phyloP scores from a whole-genome alignment of 768 basidiomycete genomes.

The Mycena galopus region DNA sequence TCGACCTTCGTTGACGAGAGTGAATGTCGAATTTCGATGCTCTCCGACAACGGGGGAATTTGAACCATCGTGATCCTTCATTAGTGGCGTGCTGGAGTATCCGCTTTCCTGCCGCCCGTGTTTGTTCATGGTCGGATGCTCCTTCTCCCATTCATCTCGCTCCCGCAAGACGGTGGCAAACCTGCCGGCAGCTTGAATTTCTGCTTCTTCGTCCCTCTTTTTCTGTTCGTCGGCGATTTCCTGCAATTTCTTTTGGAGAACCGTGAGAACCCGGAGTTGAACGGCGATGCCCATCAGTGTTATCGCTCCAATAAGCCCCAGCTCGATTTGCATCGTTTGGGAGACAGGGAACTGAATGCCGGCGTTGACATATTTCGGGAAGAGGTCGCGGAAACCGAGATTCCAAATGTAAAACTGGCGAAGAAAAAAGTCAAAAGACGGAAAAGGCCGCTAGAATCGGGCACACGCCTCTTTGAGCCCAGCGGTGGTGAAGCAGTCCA shows the following conservation, averaged over 20 bases:
- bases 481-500: conserved; percentile 93
- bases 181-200: conserved; percentile 77
- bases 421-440: conserved; percentile 18
- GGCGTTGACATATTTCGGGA: conserved; percentile 78
- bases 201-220: conserved; percentile 80
- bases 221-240: conserved; percentile 85
- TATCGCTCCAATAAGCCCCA: conserved; percentile 88
- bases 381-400: conserved; percentile 85
- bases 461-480: conserved; percentile 89
- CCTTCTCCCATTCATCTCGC: conserved; percentile 88
- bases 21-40: conserved; percentile 64
- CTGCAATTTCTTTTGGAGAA: conserved; percentile 82
- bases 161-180: conserved; percentile 77
- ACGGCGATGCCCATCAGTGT: conserved; percentile 90
- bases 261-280: conserved; percentile 87
- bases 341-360: conserved; percentile 85
- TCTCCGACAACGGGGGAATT: conserved; percentile 62
- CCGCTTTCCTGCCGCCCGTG: conserved; percentile 76
- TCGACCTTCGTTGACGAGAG: conserved; percentile 64
- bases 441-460: conserved; percentile 31
- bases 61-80: conserved; percentile 71
- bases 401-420: conserved; percentile 95
- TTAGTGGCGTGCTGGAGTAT: conserved; percentile 72
- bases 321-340: conserved; percentile 93
- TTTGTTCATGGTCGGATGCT: conserved; percentile 75